Conservation (phyloP, 176 grass and related monocot species). For the Themeda triandra region DNA sequence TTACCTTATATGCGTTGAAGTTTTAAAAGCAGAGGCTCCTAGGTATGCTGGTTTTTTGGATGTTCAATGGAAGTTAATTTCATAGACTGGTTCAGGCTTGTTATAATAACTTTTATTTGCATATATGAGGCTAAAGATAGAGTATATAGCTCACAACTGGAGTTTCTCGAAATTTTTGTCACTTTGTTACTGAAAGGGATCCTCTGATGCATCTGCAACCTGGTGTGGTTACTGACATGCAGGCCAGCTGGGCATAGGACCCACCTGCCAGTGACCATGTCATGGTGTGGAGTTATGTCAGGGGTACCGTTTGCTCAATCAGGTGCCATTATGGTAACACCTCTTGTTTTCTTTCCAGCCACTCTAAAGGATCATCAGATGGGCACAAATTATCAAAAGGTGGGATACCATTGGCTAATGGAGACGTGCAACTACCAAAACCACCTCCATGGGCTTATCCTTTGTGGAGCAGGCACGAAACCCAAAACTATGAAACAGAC, state of each 20-base stretch:
- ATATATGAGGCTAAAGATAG: background rate
- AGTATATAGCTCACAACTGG: background rate
- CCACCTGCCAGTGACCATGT: background rate
- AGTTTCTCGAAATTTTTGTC: slow-evolving; percentile 2
- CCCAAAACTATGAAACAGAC: slow-evolving; percentile 79
- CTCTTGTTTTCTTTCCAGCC: slow-evolving; percentile 39
- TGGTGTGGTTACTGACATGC: background rate
- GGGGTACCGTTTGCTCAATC: background rate
- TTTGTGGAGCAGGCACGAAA: slow-evolving; percentile 75
- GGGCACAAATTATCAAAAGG: slow-evolving; percentile 79
- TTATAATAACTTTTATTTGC: background rate
- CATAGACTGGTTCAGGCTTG: background rate
- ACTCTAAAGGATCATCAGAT: slow-evolving; percentile 66
- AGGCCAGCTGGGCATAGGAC: background rate
- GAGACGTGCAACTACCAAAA: slow-evolving; percentile 90
- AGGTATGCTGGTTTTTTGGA: slow-evolving; percentile 50
- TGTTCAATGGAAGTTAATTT: slow-evolving; percentile 5
- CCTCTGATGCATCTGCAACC: background rate
- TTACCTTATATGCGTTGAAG: slow-evolving; percentile 98
- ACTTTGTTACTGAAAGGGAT: background rate
- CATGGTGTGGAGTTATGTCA: background rate
- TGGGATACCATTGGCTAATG: slow-evolving; percentile 96
- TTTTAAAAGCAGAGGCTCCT: slow-evolving; percentile 86
- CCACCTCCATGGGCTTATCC: slow-evolving; percentile 99
- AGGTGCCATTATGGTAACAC: background rate